Evolutionary conservation across 2,329 filamentous ascomycete species (phyloP).

Genomic region (Aspergillus aculeatus): DNA sequence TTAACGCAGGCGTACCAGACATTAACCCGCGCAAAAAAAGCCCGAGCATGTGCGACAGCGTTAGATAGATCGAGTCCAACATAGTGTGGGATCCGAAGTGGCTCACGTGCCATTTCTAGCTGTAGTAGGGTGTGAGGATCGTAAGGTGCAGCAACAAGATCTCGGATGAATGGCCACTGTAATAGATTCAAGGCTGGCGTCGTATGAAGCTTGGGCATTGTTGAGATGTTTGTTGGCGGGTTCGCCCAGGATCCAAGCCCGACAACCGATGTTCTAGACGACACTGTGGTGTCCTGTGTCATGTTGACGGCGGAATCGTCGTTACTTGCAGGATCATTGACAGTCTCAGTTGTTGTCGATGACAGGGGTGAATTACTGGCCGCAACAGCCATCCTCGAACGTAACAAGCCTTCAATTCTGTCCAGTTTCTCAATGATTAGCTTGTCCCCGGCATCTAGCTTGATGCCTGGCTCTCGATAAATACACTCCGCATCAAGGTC

Average conservation of each 20-base stretch:
- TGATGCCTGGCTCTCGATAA: slow-evolving; percentile 82
- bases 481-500: slow-evolving; percentile 80
- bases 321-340: slow-evolving; percentile 62
- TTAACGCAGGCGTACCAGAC: slow-evolving; percentile 85
- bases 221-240: slow-evolving; percentile 67
- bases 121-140: slow-evolving; percentile 79
- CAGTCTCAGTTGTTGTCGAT: slow-evolving; percentile 64
- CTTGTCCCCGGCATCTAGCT: slow-evolving; percentile 83
- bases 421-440: slow-evolving; percentile 76
- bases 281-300: slow-evolving; percentile 13
- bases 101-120: slow-evolving; percentile 75
- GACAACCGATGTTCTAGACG: slow-evolving; percentile 53
- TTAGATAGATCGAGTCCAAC: slow-evolving; percentile 72
- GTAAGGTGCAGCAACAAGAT: slow-evolving; percentile 73
- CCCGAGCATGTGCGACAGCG: slow-evolving; percentile 70
- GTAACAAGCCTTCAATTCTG: slow-evolving; percentile 75
- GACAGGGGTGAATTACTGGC: slow-evolving; percentile 40
- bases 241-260: slow-evolving; percentile 72
- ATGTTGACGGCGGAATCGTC: slow-evolving; percentile 52
- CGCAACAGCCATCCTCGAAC: slow-evolving; percentile 59
- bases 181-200: slow-evolving; percentile 68
- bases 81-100: slow-evolving; percentile 59
- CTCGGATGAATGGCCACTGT: slow-evolving; percentile 75
- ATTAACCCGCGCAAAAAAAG: slow-evolving; percentile 78
- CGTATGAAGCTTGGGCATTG: slow-evolving; percentile 81